These are phyloP conservation scores for Fusarium nelsonii DNA, from an alignment of 2,329 filamentous ascomycete species.

Conservation along the genomic window DNA sequence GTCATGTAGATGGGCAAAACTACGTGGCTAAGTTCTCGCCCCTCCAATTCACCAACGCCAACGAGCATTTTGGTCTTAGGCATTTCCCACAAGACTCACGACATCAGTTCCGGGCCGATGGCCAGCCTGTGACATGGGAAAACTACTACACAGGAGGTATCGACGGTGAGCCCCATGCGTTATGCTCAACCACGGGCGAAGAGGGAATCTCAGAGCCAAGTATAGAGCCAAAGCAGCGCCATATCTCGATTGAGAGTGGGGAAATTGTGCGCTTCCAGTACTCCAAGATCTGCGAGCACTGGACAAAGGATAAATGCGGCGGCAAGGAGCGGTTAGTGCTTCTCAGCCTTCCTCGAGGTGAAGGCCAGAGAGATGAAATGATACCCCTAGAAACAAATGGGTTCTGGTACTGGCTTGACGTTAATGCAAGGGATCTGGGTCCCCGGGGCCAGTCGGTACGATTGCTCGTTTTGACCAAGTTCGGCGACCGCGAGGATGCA, in stretches of 20 bases:
- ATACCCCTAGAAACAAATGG: constrained; percentile 82
- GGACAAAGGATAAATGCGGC: constrained; percentile 78
- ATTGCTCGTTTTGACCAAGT: constrained; percentile 69
- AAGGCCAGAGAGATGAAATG: constrained; percentile 75
- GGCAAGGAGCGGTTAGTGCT: constrained; percentile 77
- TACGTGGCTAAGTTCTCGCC: constrained; percentile 79
- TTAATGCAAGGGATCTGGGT: constrained; percentile 74
- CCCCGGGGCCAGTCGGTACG: constrained; percentile 75
- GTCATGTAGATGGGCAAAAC: constrained; percentile 63
- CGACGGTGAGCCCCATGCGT: constrained; percentile 61
- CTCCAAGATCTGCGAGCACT: constrained; percentile 83
- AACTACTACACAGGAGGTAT: constrained; percentile 79
- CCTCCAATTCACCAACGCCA: constrained; percentile 69
- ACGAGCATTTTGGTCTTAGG: constrained; percentile 82
- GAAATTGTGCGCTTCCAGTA: constrained; percentile 82
- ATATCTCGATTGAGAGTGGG: constrained; percentile 70
- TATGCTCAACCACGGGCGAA: constrained; percentile 59
- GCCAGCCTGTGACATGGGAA: constrained; percentile 77
- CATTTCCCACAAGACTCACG: constrained; percentile 80
- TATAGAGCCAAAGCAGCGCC: constrained; percentile 65
- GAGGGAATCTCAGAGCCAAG: constrained; percentile 69
- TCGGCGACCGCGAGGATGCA: constrained; percentile 62
- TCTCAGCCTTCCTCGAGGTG: constrained; percentile 73
- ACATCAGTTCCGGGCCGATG: constrained; percentile 82
- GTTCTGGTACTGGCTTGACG: constrained; percentile 84